Evolutionary conservation across 148 eudicot species (phyloP), one percentile per base, ranked within the genome.

Genomic region (Polygonum maritimum): DNA sequence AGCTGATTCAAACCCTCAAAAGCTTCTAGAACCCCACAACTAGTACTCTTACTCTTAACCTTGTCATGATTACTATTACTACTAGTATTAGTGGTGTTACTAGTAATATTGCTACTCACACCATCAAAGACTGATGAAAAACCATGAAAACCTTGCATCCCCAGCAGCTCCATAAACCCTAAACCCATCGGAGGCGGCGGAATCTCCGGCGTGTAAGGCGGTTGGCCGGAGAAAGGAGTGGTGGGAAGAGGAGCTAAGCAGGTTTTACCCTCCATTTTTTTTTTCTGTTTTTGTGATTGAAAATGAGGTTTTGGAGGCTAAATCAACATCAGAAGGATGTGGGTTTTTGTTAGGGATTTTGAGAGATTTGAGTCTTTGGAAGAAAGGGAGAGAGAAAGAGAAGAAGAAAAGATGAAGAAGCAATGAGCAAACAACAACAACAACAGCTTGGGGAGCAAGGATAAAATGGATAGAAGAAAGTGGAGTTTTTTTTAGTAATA

Each of bases 161-260:
- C 89, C 48, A 92, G 73, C 52, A 90, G 80, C 81, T 92, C 98
- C 98, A 86, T 88, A 79, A 92, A 92, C 74, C 95, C 92, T 8
- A 60, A 22, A 4, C 15, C 67, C 67, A 15, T 4, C 67, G 5
- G 26, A 12, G 36, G 67, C 13, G 67, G 33, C 0, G 0, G 67
- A 51, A 51, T 5, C 57, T 0, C 57, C 57, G 21, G 19, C 21
- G 57, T 51, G 26, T 44, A 44, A 7, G 63, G 10, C 63, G 63
- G 63, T n/a, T 22, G 67, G 4, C 67, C 67, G 26, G 49, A 48
- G 49, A 48, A 48, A 48, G 49, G 49, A 47, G 49, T 10, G 49
- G 49, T 47, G 12, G 14, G 49, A 10, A 47, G 49, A 47, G 49
- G 49, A 48, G 49, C 11, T 13, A 60, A 60, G 15, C 67, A 60